Conservation (phyloP, 129 eudicot genomes). For the sunflower (Helianthus annuus) region HanXRQr2.0-SUNRISE NC_035449.2:179574437-179574936, state of each 20-base stretch:
- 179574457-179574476: neutral
- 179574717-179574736: neutral
- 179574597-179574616: too few species aligned
- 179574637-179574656: too few species aligned
- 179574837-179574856: slow-evolving; percentile 26
- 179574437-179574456: slow-evolving; percentile 9
- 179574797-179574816: slow-evolving; percentile 1
- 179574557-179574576: too few species aligned
- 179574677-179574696: neutral
- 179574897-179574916: slow-evolving; percentile 21
- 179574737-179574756: neutral
- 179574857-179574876: slow-evolving; percentile 24
- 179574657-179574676: neutral
- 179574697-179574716: neutral
- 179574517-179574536: neutral
- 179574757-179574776: neutral
- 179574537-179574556: neutral
- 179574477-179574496: neutral
- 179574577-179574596: too few species aligned
- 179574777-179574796: neutral
- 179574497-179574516: neutral
- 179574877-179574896: neutral
- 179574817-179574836: slow-evolving; percentile 14
- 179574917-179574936: slow-evolving; percentile 14
- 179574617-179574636: too few species aligned